phyloP scores from a whole-genome alignment of 495 filamentous ascomycete species.

The Penicillium odoratum region DNA sequence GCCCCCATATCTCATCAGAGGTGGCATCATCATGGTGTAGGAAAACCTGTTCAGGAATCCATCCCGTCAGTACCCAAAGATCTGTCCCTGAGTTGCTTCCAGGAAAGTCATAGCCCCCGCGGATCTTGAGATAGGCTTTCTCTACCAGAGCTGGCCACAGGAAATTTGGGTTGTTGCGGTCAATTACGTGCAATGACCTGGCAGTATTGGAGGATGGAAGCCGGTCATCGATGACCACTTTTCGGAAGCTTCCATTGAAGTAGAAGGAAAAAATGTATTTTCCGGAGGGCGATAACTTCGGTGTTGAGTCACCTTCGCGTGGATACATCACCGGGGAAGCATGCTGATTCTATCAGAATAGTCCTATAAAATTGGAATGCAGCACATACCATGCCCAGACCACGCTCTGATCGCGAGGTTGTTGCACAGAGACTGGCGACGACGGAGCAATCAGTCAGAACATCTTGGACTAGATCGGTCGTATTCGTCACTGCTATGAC shows the following conservation, averaged over 20 bases:
- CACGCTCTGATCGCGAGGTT: conserved; percentile 62
- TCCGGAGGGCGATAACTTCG: conserved; percentile 68
- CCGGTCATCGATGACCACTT: conserved; percentile 88
- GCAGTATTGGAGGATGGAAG: conserved; percentile 74
- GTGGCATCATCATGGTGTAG: conserved; percentile 79
- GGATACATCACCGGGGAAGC: conserved; percentile 73
- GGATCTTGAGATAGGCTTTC: conserved; percentile 96
- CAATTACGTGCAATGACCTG: conserved; percentile 81
- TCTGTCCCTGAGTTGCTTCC: conserved; percentile 98
- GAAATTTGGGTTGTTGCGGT: conserved; percentile 72
- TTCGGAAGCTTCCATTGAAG: conserved; percentile 91
- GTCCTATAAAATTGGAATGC: background rate
- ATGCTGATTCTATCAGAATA: conserved; percentile 45
- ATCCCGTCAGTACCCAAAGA: conserved; percentile 84
- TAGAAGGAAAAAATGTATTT: conserved; percentile 91
- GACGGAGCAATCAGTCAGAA: conserved; percentile 93
- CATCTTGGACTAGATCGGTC: conserved; percentile 87
- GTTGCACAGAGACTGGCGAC: conserved; percentile 92
- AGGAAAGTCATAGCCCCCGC: conserved; percentile 96
- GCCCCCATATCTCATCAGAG: conserved; percentile 71
- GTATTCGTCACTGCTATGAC: conserved; percentile 55
- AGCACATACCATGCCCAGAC: conserved; percentile 54
- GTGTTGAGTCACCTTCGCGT: conserved; percentile 56
- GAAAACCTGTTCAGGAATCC: conserved; percentile 96
- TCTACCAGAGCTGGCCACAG: conserved; percentile 94